These are phyloP conservation scores for Exophiala alcalophila DNA, from an alignment of 2,329 filamentous ascomycete genomes.

Conservation along the genomic window DNA sequence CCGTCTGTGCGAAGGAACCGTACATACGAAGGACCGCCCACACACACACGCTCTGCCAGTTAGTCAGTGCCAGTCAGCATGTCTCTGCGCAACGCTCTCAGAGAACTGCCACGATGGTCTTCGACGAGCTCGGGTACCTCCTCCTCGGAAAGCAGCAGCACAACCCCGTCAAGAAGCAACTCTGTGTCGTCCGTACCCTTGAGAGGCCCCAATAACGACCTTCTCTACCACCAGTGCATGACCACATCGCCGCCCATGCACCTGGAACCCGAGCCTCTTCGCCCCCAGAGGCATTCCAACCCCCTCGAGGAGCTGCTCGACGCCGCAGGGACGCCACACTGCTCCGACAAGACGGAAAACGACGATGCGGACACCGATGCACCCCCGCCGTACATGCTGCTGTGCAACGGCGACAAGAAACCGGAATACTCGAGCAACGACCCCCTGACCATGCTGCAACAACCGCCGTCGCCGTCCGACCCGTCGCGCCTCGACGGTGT, in stretches of 20 bases:
- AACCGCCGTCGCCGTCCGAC: background rate
- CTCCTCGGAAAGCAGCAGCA: background rate
- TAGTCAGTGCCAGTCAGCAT: too few relatives aligned
- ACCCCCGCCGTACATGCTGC: slow-evolving; percentile 14
- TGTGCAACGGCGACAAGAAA: slow-evolving; percentile 11
- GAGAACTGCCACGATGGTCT: background rate
- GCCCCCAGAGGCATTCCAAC: background rate
- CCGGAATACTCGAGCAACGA: slow-evolving; percentile 14
- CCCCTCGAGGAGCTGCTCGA: slow-evolving; percentile 7
- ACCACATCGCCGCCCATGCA: background rate
- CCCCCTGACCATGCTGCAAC: background rate
- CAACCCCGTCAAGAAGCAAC: background rate
- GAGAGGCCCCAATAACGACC: too few relatives aligned
- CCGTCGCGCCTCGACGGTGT: slow-evolving; percentile 12
- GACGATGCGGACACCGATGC: slow-evolving; percentile 6
- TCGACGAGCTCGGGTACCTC: background rate
- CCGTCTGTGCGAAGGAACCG: too few relatives aligned
- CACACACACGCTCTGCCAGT: too few relatives aligned
- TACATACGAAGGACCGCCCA: too few relatives aligned
- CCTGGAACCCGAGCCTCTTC: slow-evolving; percentile 1
- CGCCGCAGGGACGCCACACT: too few relatives aligned
- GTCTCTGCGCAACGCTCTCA: slow-evolving; percentile 4
- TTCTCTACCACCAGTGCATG: background rate
- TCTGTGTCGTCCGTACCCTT: background rate
- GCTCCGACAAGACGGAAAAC: too few relatives aligned